Evolutionary conservation across 2,329 filamentous ascomycete genomes (phyloP), one percentile per base, ranked within the genome.

Genomic region (Sporothrix mexicana): DNA sequence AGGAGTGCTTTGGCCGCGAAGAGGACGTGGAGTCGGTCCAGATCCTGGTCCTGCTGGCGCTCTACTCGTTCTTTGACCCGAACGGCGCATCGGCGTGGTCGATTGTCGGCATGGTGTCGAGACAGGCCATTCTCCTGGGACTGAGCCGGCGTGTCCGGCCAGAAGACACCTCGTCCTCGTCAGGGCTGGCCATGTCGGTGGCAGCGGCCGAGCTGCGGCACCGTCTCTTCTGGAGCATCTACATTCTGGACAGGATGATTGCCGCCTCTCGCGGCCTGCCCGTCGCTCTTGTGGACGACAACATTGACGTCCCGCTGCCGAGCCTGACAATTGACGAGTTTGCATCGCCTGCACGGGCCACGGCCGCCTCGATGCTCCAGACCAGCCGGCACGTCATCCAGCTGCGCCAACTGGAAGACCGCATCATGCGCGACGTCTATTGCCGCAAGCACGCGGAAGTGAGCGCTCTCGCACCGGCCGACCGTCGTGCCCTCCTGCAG

Each of bases 261-360:
- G 80, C 82, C 15, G 78, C 80, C 1, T 84, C 82, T 0, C 79
- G 81, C 3, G 84, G 84, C 2, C 76, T 84, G 10, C 81, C 83
- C 0, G 79, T 80, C 2, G 81, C 82, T 0, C 78, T 85, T 9
- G 79, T 77, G 1, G 82, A 84, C 73, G 80, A 82, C 17, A 80
- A 81, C 55, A 78, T 80, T 43, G 80, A 81, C 69, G 79, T 85
- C 1, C 82, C 83, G 0, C 78, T 85, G 5, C 84, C 84, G 1
- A 80, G 83, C 1, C 78, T 85, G 7, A 84, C 83, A 0, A 77
- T 85, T n/a, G 81, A 84, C 43, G 83, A 85, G 76, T 85, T 84
- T 74, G 82, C 82, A 2, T 82, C 81, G 7, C 70, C 80, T 1
- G 82, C 83, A 17, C 77, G 82, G 9, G 76, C 79, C 17, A 77